phyloP scores from a whole-genome alignment of 2,329 filamentous ascomycete species.

The Onygenales sp. region DNA sequence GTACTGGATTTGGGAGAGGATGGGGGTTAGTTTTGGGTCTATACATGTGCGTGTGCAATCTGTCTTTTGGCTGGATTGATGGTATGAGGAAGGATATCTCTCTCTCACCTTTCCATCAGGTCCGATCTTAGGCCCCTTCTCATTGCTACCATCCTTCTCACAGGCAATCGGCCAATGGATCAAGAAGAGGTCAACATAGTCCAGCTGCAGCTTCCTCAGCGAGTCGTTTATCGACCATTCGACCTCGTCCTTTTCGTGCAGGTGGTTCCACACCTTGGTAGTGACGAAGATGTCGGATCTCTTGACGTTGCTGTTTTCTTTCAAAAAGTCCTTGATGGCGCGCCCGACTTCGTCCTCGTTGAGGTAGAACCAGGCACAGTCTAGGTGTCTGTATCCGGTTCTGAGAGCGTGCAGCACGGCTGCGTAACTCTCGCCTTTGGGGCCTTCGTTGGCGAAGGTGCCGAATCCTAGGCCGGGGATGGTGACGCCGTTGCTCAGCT shows the following conservation, averaged over 20 bases:
- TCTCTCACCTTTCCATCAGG: constrained; percentile 40
- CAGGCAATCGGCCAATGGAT: constrained; percentile 44
- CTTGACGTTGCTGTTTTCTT: constrained; percentile 37
- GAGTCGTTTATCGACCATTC: constrained; percentile 48
- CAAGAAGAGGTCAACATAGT: constrained; percentile 64
- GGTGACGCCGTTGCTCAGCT: constrained; percentile 48
- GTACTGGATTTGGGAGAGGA: constrained; percentile 32
- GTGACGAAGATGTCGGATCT: constrained; percentile 43
- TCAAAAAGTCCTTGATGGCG: constrained; percentile 46
- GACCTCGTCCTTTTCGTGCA: constrained; percentile 39
- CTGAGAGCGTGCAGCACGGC: constrained; percentile 42
- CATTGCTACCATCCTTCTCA: constrained; percentile 36
- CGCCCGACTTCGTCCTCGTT: constrained; percentile 47
- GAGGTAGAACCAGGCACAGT: constrained; percentile 47
- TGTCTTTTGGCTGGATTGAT: neutral
- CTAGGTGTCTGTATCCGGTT: constrained; percentile 45
- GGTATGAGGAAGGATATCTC: neutral
- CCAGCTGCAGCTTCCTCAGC: constrained; percentile 55
- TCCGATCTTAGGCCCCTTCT: constrained; percentile 40
- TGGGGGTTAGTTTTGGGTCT: neutral
- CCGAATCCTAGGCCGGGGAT: constrained; percentile 57
- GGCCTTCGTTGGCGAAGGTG: constrained; percentile 56
- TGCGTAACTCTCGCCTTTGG: constrained; percentile 49
- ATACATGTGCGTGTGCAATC: neutral
- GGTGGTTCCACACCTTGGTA: constrained; percentile 46